Conservation (phyloP, 306 rosid genomes). For the Lupinus albus region DNA sequence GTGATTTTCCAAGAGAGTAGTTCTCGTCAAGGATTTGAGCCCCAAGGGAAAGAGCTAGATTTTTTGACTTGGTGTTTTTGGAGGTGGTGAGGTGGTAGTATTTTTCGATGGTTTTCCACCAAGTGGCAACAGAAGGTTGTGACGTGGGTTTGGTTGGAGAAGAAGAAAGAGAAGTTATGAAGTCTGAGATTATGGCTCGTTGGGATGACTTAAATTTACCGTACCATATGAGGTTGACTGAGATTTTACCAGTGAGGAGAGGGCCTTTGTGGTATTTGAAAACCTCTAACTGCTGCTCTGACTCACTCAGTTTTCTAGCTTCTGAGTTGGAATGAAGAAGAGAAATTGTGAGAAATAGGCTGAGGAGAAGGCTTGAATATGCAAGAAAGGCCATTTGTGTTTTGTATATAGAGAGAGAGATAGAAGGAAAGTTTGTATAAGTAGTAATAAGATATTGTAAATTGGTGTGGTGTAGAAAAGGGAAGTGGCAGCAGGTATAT, state of each 20-base stretch:
- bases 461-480: conserved; percentile 6
- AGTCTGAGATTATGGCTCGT: too few relatives aligned
- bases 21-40: too few relatives aligned
- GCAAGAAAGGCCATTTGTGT: conserved; percentile 45
- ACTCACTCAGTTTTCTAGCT: conserved; percentile 30
- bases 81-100: too few relatives aligned
- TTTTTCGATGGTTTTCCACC: too few relatives aligned
- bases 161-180: too few relatives aligned
- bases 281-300: conserved; percentile 20
- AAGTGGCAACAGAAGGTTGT: too few relatives aligned
- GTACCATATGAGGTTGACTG: too few relatives aligned
- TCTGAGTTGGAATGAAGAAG: conserved; percentile 37
- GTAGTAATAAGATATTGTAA: neutral
- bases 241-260: conserved; percentile 47
- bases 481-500: neutral
- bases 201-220: too few relatives aligned
- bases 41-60: too few relatives aligned
- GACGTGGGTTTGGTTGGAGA: too few relatives aligned
- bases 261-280: conserved; percentile 50
- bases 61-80: too few relatives aligned
- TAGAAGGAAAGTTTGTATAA: neutral
- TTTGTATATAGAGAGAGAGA: neutral
- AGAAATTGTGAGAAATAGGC: conserved; percentile 34
- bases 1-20: too few relatives aligned
- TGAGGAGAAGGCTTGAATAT: neutral